Percentiles rank a stretch among this genome's conserved stretches.
Evolutionary conservation across 2,329 filamentous ascomycete genomes (phyloP).

Genomic region (Hypoxylon sp.): DNA sequence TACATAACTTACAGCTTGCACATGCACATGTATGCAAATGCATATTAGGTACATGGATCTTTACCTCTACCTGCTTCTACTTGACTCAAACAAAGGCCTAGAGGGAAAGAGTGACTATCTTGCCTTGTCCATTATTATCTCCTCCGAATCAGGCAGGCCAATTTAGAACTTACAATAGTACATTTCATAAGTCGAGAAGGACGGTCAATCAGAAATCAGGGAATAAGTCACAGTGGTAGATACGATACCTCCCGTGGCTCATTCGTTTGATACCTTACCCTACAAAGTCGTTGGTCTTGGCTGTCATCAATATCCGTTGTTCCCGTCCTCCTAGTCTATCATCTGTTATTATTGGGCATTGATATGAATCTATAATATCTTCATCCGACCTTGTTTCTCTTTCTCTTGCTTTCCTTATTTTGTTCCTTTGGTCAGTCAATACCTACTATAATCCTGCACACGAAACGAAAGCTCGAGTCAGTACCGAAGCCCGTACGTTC

Average conservation of each 20-base stretch:
- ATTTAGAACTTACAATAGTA: neutral
- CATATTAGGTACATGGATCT: neutral
- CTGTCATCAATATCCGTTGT: constrained; percentile 35
- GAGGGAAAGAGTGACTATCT: constrained; percentile 12
- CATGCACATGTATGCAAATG: neutral
- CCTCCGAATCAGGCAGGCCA: constrained; percentile 38
- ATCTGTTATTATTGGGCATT: constrained; percentile 19
- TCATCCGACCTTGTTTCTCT: constrained; percentile 14
- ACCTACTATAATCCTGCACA: constrained; percentile 5
- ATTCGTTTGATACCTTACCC: constrained; percentile 25
- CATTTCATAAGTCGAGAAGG: constrained; percentile 15
- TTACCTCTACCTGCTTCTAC: constrained; percentile 1
- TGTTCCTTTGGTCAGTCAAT: constrained; percentile 21
- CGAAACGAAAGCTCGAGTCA: neutral
- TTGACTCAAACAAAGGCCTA: constrained; percentile 32
- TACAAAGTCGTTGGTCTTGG: constrained; percentile 34
- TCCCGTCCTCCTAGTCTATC: constrained; percentile 18
- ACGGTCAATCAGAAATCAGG: constrained; percentile 20
- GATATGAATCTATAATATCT: constrained; percentile 27
- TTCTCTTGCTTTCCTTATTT: constrained; percentile 6
- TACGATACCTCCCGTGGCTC: constrained; percentile 29
- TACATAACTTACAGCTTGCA: constrained; percentile 1
- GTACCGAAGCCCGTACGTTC: constrained; percentile 4
- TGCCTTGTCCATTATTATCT: constrained; percentile 22
- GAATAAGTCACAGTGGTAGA: constrained; percentile 24